Evolutionary conservation across 2,329 filamentous ascomycete genomes (phyloP), one percentile per base, ranked within the genome.

Genomic region (Alternaria arborescens): DNA sequence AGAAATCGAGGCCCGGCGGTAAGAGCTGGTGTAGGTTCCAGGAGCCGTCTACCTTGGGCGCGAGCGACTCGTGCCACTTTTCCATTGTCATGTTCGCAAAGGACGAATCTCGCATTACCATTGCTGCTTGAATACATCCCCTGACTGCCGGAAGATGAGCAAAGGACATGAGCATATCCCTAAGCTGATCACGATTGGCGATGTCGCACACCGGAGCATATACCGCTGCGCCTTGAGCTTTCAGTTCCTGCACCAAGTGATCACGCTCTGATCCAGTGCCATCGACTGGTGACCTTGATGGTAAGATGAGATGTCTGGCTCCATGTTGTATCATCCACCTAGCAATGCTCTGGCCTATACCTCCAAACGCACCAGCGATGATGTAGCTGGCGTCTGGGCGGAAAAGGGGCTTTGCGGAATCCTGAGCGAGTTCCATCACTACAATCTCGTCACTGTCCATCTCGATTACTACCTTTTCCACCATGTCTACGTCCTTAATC

Each of bases 31-130:
- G 69, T 0, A 81, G 62, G 32, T 75, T 74, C 68, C 77, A 71
- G 2, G 77, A 73, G 2, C 77, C 77, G 5, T 52, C 42, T 8
- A 81, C 62, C 54, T 82, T 81, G 6, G 71, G 61, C 1, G 41
- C 30, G 5, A 69, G 47, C 1, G 60, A 54, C 8, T 52, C 24
- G 2, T 52, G 55, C 63, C 66, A 72, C 24, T 69, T 50, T 5
- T 54, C 58, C 24, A 46, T 24, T 3, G 56, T 53, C 71, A 74
- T 73, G 34, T 65, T 65, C 1, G 67, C 58, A 40, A 71, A 69
- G 0, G 66, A 56, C n/a, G 65, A 56, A 43, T 70, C 67, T 8
- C 65, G 41, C 11, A 69, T 55, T 5, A 66, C 61, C 68, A 72
- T 71, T 14, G 71, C 58, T 12, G 59, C 65, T 28, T 73, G 62